Conservation (phyloP, 306 rosid genomes). For the Prunus padus region DNA sequence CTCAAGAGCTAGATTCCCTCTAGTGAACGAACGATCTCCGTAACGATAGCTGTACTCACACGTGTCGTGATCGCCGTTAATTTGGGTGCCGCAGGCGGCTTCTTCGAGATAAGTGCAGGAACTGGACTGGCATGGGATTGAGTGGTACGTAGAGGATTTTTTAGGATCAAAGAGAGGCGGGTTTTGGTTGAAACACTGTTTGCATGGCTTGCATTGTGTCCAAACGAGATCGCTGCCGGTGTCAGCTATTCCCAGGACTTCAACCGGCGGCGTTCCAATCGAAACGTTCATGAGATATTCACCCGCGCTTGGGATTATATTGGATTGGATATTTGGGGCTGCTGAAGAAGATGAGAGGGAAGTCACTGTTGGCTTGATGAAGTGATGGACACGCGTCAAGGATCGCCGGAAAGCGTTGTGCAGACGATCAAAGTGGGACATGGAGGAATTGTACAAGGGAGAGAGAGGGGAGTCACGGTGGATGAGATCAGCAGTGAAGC, state of each 20-base stretch:
- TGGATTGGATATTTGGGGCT: background rate
- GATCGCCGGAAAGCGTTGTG: slow-evolving; percentile 50
- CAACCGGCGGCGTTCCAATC: slow-evolving; percentile 49
- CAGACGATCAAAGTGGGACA: slow-evolving; percentile 29
- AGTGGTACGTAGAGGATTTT: slow-evolving; percentile 39
- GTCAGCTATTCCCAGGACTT: slow-evolving; percentile 47
- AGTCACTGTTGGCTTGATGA: background rate
- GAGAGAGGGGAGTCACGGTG: slow-evolving; percentile 57
- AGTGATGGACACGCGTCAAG: slow-evolving; percentile 15
- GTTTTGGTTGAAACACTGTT: slow-evolving; percentile 45
- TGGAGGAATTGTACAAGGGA: slow-evolving; percentile 37
- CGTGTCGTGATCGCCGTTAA: background rate
- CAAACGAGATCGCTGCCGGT: slow-evolving; percentile 66
- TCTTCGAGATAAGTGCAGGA: slow-evolving; percentile 9
- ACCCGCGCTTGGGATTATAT: slow-evolving; percentile 28
- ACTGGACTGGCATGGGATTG: slow-evolving; percentile 24
- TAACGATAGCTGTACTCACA: slow-evolving; percentile 38
- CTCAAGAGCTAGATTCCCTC: slow-evolving; percentile 44
- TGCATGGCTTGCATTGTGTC: slow-evolving; percentile 66
- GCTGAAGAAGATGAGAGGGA: background rate
- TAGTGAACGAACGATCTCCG: slow-evolving; percentile 46
- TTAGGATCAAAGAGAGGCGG: slow-evolving; percentile 42
- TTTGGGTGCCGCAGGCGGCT: background rate
- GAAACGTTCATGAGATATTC: slow-evolving; percentile 54
- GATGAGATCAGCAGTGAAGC: slow-evolving; percentile 35